Evolutionary conservation across 2,329 filamentous ascomycete species (phyloP), one percentile per base, ranked within the genome.

Genomic region (Metarhizium humberi): DNA sequence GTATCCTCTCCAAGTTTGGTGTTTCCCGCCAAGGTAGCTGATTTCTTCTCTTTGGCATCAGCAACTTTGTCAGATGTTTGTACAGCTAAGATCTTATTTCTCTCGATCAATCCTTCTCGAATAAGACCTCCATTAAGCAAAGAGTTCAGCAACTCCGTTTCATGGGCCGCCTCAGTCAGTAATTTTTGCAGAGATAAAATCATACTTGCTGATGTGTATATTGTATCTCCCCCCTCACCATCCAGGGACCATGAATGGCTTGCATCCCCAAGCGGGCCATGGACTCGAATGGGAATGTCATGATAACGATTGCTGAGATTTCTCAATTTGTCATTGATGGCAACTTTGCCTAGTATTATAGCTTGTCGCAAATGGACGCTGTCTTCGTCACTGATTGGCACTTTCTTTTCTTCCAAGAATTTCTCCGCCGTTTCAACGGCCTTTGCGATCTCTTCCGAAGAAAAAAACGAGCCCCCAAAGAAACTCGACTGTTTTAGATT

Each of bases 401-500:
- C 77, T 11, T 78, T 76, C 32, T 81, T 77, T 54, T 87, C 82
- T 2, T 71, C 67, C 13, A 95, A 65, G 62, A 96, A 96, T 40
- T 76, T 75, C 52, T 79, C 75, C 1, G 87, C 86, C 38, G 83
- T 84, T 32, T 87, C 77, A 0, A 94, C 68, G 0, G 88, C 81
- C 32, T 75, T 81, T 2, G 69, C 58, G 3, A 96, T 80, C 55
- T 91, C 83, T 1, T 76, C 72, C 0, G 74, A 69, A 0, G 82
- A 81, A 63, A 87, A 91, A 50, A 91, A 92, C 0, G 86, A 86
- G 71, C 89, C 92, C 11, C 82, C 84, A 68, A 92, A 95, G 65
- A 96, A 95, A 51, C 88, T 90, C 6, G 89, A 86, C 64, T 94
- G 87, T 18, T 90, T 82, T 48, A 96, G 69, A 64, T 96, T 96